Conservation (phyloP, 495 filamentous ascomycete genomes). For the Hypoxylon lenormandii region DNA sequence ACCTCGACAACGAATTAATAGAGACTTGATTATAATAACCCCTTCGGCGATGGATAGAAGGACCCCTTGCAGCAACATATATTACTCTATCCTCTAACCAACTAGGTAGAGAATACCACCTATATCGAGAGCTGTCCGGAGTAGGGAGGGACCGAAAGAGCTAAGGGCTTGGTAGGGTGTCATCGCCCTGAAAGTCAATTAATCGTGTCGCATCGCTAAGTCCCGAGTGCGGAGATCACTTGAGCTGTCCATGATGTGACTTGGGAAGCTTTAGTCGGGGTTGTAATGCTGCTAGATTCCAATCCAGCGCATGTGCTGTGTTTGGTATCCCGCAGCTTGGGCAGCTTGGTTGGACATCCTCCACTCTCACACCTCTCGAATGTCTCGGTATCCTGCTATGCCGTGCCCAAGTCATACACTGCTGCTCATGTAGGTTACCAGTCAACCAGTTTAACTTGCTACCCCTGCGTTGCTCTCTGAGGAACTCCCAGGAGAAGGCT, state of each 20-base stretch:
- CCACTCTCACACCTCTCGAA: slow-evolving; percentile 15
- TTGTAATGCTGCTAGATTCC: slow-evolving; percentile 17
- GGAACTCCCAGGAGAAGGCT: slow-evolving; percentile 14
- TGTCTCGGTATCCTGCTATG: slow-evolving; percentile 28
- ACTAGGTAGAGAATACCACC: background rate
- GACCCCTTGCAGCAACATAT: slow-evolving; percentile 27
- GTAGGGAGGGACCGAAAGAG: slow-evolving; percentile 25
- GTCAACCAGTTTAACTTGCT: slow-evolving; percentile 10
- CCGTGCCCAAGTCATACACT: slow-evolving; percentile 24
- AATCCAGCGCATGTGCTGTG: slow-evolving; percentile 21
- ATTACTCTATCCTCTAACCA: no score
- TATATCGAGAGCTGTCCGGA: slow-evolving; percentile 19
- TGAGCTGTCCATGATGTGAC: slow-evolving; percentile 47
- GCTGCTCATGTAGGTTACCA: background rate
- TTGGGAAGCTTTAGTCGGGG: slow-evolving; percentile 28
- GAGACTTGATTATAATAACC: slow-evolving; percentile 25
- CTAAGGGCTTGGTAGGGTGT: slow-evolving; percentile 32
- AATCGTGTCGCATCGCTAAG: slow-evolving; percentile 47
- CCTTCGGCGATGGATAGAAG: slow-evolving; percentile 14
- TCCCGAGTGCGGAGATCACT: slow-evolving; percentile 49
- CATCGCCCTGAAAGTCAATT: slow-evolving; percentile 47
- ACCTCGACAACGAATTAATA: slow-evolving; percentile 13
- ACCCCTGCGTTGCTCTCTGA: slow-evolving; percentile 35
- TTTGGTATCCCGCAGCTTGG: slow-evolving; percentile 40
- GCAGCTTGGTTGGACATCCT: slow-evolving; percentile 22